Evolutionary conservation across 768 basidiomycete species (phyloP).

Genomic region (Pilatotrama ljubarskyi): DNA sequence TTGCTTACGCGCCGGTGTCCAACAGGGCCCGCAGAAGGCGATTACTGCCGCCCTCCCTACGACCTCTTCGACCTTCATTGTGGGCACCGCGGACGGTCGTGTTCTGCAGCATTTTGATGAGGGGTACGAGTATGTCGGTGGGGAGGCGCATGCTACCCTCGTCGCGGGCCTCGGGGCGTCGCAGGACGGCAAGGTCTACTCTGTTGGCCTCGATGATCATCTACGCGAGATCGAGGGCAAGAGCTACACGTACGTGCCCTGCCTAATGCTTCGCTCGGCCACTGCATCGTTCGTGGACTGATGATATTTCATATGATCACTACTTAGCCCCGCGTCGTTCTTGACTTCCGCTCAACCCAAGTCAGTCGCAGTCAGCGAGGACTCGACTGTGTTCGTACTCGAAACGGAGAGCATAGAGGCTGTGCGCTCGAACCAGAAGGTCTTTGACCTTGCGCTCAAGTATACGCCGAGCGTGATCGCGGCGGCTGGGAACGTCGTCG

Average conservation of each 20-base stretch:
- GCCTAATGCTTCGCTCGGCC: neutral
- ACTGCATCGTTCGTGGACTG: neutral
- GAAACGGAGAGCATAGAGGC: constrained; percentile 64
- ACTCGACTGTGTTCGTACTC: constrained; percentile 65
- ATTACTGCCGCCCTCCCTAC: constrained; percentile 62
- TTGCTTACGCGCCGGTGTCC: neutral
- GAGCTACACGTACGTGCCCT: constrained; percentile 51
- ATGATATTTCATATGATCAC: neutral
- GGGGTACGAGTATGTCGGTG: constrained; percentile 49
- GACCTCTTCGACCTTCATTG: constrained; percentile 64
- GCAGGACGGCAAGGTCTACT: constrained; percentile 55
- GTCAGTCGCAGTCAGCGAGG: constrained; percentile 55
- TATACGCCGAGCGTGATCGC: constrained; percentile 61
- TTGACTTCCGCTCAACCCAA: constrained; percentile 66
- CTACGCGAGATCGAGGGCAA: constrained; percentile 63
- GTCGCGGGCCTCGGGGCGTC: constrained; percentile 61
- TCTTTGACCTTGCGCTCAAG: constrained; percentile 51
- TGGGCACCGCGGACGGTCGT: constrained; percentile 81
- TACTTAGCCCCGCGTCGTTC: constrained; percentile 52
- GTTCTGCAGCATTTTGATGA: constrained; percentile 60
- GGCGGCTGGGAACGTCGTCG: constrained; percentile 52
- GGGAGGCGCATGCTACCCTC: constrained; percentile 69
- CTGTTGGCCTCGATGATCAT: constrained; percentile 79
- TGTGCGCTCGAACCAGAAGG: constrained; percentile 67
- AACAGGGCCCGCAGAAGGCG: constrained; percentile 77